Evolutionary conservation across 371 early-diverging fungal species (phyloP), one percentile per base, ranked within the genome.

Genomic region (Rhizopus stolonifer): DNA sequence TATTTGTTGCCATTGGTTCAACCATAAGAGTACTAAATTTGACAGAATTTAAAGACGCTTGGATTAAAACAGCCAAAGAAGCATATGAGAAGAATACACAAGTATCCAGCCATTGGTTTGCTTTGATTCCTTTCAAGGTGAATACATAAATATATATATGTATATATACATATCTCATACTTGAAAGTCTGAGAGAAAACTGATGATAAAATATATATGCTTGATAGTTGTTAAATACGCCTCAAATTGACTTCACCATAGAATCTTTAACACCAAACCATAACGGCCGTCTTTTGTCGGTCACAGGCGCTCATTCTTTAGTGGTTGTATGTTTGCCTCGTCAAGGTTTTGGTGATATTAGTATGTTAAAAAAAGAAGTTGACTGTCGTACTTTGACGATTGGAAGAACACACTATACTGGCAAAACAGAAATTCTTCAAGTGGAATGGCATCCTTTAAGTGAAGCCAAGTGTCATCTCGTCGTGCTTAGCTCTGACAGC

Each of bases 371-470:
- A 13, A 46, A 57, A 36, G 51, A 52, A 22, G 10, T 70, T 19
- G 46, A 56, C 54, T 70, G 66, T 25, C 60, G 63, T n/a, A 66
- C 70, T 19, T 34, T 70, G 21, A 50, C 58, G 11, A 32, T 70
- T 49, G 70, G 70, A 43, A 32, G 25, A 6, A 53, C 44, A 15
- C 49, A 60, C 22, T 66, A 52, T 19, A 40, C 4, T 10, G 31
- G 46, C 14, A 39, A 31, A 23, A 48, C 50, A 23, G 54, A 58
- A n/a, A 33, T 68, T 3, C 38, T 77, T 11, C 69, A 73, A 39
- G 52, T 54, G 5, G 52, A 52, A 11, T 77, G 77, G 77, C 77
- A 77, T 43, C 72, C 74, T 34, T 45, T 77, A n/a, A 73, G 77
- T 60, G 74, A 73, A 46, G 59, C 69, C 7, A 45, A 52, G 10